Conservation (phyloP, 441 rosid species). For the Arabidopsis lyrata region DNA sequence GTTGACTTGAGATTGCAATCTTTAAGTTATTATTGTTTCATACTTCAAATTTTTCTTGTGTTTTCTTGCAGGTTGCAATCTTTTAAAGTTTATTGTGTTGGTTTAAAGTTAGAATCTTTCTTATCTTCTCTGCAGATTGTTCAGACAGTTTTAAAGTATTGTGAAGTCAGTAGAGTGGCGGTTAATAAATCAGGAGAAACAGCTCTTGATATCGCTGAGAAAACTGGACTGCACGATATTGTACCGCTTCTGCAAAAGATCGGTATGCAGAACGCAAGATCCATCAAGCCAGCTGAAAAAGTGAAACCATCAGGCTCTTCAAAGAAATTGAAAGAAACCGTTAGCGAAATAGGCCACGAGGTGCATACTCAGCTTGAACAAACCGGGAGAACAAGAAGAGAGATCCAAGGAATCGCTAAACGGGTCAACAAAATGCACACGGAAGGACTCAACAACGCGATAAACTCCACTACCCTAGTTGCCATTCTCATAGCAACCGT, state of each 20-base stretch:
- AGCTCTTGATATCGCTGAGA: constrained; percentile 67
- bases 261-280: constrained; percentile 73
- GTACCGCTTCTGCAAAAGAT: constrained; percentile 59
- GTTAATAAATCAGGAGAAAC: constrained; percentile 65
- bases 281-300: constrained; percentile 51
- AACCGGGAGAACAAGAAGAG: constrained; percentile 76
- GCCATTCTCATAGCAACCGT: constrained; percentile 92
- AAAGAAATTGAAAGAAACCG: constrained; percentile 78
- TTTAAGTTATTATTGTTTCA: neutral
- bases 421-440: constrained; percentile 79
- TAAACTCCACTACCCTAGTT: constrained; percentile 87
- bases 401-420: constrained; percentile 83
- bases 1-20: neutral
- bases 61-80: too few species aligned
- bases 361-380: constrained; percentile 91
- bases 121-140: constrained; percentile 52
- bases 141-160: constrained; percentile 42
- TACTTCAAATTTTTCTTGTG: too few species aligned
- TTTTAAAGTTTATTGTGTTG: too few species aligned
- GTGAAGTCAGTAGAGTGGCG: constrained; percentile 42
- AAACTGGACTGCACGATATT: constrained; percentile 53
- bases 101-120: constrained; percentile 3
- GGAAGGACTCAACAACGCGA: constrained; percentile 94
- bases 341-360: constrained; percentile 91
- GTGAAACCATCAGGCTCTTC: constrained; percentile 51